phyloP scores from a whole-genome alignment of 2,329 filamentous ascomycete genomes.

The Davidsoniella virescens region DNA sequence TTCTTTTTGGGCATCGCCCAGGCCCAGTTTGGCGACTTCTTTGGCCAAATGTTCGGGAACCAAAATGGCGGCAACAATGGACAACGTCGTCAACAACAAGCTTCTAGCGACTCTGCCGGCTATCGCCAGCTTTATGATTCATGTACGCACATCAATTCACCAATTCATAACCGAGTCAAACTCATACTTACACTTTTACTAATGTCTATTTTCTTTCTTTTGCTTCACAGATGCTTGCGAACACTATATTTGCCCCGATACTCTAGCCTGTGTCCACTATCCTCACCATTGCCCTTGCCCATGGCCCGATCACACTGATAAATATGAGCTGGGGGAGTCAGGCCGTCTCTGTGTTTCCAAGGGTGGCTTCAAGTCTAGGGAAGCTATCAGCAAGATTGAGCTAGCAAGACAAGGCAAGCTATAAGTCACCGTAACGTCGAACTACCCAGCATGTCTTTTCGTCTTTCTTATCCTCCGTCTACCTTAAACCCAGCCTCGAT shows the following conservation, averaged over 20 bases:
- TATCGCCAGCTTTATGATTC: conserved; percentile 57
- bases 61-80: conserved; percentile 21
- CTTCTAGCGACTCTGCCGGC: conserved; percentile 65
- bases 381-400: conserved; percentile 61
- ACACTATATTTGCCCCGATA: conserved; percentile 88
- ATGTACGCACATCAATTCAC: conserved; percentile 30
- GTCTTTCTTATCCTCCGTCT: not conserved
- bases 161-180: not conserved
- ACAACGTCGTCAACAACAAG: conserved; percentile 54
- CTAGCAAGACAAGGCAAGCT: conserved; percentile 64
- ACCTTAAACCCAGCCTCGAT: no score
- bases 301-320: conserved; percentile 60
- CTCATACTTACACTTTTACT: not conserved
- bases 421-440: conserved; percentile 21
- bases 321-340: conserved; percentile 58
- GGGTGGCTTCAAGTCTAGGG: conserved; percentile 56
- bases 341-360: conserved; percentile 58
- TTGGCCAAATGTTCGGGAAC: conserved; percentile 88
- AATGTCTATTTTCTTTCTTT: not conserved
- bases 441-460: not conserved
- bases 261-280: conserved; percentile 86
- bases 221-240: conserved; percentile 54
- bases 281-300: conserved; percentile 94
- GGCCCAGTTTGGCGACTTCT: conserved; percentile 79
- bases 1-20: conserved; percentile 22